Percentiles rank a stretch among this genome's conserved stretches.
Conservation (phyloP, 352 stramenopile genomes). For the Phytophthora uliginosa region DNA sequence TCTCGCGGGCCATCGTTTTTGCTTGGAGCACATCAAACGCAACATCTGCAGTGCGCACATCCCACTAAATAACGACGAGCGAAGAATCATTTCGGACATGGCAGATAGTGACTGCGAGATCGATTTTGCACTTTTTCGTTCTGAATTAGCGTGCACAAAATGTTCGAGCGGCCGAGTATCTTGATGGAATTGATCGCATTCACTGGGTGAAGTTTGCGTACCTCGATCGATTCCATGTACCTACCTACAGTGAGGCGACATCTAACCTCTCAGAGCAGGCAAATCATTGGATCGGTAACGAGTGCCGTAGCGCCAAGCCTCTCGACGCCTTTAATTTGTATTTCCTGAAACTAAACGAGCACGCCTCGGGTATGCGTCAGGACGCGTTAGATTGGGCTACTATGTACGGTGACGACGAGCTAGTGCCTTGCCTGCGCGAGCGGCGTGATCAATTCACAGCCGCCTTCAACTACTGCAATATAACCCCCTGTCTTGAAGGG, state of each 20-base stretch:
- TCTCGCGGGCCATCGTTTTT: slow-evolving; percentile 4
- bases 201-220: not conserved
- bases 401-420: not conserved
- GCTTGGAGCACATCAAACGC: slow-evolving; percentile 15
- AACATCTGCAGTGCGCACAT: not conserved
- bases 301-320: not conserved
- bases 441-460: not conserved
- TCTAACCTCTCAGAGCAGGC: not conserved
- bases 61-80: not conserved
- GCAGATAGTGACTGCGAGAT: not conserved
- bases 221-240: not conserved
- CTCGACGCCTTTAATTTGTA: not conserved
- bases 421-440: not conserved
- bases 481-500: not conserved
- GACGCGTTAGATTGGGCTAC: not conserved
- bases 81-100: not conserved
- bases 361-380: not conserved
- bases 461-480: not conserved
- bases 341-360: not conserved
- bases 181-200: not conserved
- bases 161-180: not conserved
- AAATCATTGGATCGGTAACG: not conserved
- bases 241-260: not conserved
- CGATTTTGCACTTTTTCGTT: not conserved
- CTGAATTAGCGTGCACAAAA: not conserved